These are phyloP conservation scores for Yarrowia sp. DNA, from an alignment of 805 yeast species.

Conservation along the genomic window DNA sequence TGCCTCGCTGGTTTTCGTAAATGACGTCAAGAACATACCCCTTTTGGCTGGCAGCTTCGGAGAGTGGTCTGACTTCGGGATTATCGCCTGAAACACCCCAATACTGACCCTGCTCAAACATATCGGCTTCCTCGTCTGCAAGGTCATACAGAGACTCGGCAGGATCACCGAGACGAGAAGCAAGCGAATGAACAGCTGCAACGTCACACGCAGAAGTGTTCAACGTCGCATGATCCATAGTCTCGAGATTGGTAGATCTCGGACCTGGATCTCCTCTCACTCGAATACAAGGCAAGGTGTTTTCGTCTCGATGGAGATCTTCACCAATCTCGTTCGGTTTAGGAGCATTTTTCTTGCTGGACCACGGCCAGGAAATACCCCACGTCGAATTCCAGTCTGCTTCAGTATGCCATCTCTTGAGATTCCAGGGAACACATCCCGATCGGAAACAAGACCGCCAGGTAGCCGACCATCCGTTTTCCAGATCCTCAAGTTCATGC, in stretches of 20 bases:
- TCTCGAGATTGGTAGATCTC: neutral
- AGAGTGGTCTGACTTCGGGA: slow-evolving; percentile 7
- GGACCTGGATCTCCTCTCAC: slow-evolving; percentile 35
- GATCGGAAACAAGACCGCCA: neutral
- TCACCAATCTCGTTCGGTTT: slow-evolving; percentile 6
- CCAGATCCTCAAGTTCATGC: slow-evolving; percentile 13
- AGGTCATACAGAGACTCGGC: slow-evolving; percentile 8
- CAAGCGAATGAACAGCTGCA: slow-evolving; percentile 4
- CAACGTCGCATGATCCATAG: slow-evolving; percentile 21
- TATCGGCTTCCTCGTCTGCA: slow-evolving; percentile 18
- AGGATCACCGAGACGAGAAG: neutral
- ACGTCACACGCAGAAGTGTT: slow-evolving; percentile 14
- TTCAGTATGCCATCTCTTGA: slow-evolving; percentile 32
- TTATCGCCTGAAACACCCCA: slow-evolving; percentile 21
- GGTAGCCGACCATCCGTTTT: neutral
- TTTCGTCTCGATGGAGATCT: slow-evolving; percentile 1
- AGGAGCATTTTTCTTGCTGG: neutral
- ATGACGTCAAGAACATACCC: slow-evolving; percentile 47
- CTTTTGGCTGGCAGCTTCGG: slow-evolving; percentile 7
- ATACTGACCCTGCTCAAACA: slow-evolving; percentile 29
- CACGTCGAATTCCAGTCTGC: slow-evolving; percentile 33
- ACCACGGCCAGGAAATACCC: slow-evolving; percentile 32
- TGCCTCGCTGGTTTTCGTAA: slow-evolving; percentile 55
- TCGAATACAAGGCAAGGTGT: neutral
- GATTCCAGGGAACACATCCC: slow-evolving; percentile 8